phyloP scores from a whole-genome alignment of 1,139 yeast genomes.

The Hemisphaericaspora subhashii region DNA sequence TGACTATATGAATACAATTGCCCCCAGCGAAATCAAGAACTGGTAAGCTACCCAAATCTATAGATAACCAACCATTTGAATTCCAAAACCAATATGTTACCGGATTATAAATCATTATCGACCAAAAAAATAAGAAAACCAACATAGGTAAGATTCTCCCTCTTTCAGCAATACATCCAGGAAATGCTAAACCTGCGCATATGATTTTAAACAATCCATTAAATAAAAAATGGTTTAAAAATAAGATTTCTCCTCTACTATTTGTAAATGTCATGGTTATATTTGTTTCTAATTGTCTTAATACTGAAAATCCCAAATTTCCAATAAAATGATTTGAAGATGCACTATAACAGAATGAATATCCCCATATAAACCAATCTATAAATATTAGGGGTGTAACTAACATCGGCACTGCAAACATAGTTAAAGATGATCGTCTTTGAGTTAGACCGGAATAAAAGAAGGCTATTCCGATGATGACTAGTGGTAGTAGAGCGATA shows the following conservation, averaged over 20 bases:
- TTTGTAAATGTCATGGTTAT: slow-evolving; percentile 26
- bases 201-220: slow-evolving; percentile 53
- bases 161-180: slow-evolving; percentile 58
- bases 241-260: slow-evolving; percentile 41
- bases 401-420: slow-evolving; percentile 50
- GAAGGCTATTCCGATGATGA: slow-evolving; percentile 45
- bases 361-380: slow-evolving; percentile 63
- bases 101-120: slow-evolving; percentile 59
- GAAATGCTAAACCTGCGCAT: slow-evolving; percentile 55
- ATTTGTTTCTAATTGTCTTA: slow-evolving; percentile 31
- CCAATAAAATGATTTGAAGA: slow-evolving; percentile 50
- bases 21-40: slow-evolving; percentile 69
- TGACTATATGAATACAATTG: slow-evolving; percentile 59
- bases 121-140: slow-evolving; percentile 55
- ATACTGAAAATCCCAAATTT: slow-evolving; percentile 42
- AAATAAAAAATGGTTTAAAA: slow-evolving; percentile 46
- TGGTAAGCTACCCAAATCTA: slow-evolving; percentile 39
- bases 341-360: slow-evolving; percentile 49
- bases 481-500: slow-evolving; percentile 32
- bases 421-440: slow-evolving; percentile 54
- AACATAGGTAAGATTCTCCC: slow-evolving; percentile 56
- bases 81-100: slow-evolving; percentile 71
- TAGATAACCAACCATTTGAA: slow-evolving; percentile 55
- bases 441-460: slow-evolving; percentile 63
- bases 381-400: slow-evolving; percentile 43